Base-by-base conservation (phyloP, 192 early-diverging fungal species). In the Podila verticillata region DNA sequence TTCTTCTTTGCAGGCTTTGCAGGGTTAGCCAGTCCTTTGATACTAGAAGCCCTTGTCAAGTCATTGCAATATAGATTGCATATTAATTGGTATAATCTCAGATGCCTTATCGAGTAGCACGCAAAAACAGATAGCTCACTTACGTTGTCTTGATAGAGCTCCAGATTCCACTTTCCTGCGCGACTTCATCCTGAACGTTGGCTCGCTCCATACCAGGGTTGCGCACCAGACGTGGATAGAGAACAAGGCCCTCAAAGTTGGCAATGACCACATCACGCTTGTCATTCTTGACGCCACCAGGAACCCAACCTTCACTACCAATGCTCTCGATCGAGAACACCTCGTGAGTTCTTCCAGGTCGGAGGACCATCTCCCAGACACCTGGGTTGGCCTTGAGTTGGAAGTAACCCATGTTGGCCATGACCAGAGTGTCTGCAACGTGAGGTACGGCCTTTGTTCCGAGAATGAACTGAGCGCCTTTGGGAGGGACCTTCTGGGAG, bases 401-500 rank as follows among this genome's bases (percentile, higher is more conserved):
- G 62, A 99, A 84, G 71, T 99, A 99, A 4, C 98, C 98, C 19
- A 97, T 87, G 49, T 99, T 99, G n/a, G 95, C 95, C 98, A 99
- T 99, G 1, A 98, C 95, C 49, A 98, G 95, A 5, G 97, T 99
- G 70, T 97, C 98, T 1, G 92, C 90, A 48, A 92, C 87, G 4
- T 84, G 86, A 12, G 90, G 88, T 8, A 88, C 59, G 1, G 73
- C 65, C 1, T 82, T 73, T 31, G 95, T 95, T 10, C 93, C 96
- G 19, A 99, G 90, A 24, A 92, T 86, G 51, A 97, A 94, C 79
- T 99, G 96, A 13, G 95, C 87, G 0, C 97, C 97, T 17, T 96
- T 93, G 56, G 96, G 96, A 5, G 98, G 95, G n/a, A 77, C 74
- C 59, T 88, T 87, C 15, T 73, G 84, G 22, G 82, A 82, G 2